phyloP scores from a whole-genome alignment of 148 eudicot genomes.

The Gaultheria prostrata region DNA sequence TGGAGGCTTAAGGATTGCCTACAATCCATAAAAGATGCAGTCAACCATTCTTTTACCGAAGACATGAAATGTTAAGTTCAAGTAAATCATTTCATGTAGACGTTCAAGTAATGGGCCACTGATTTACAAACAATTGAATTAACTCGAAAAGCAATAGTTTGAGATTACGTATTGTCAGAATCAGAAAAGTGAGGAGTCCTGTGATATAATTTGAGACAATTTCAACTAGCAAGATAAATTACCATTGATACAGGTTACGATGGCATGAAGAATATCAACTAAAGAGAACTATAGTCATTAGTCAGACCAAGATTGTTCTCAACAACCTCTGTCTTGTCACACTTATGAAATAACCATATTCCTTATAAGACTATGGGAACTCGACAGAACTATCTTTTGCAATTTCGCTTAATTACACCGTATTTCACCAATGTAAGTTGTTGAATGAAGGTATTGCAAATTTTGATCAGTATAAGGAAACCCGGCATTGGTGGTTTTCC shows the following conservation, averaged over 20 bases:
- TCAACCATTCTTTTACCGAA: background rate
- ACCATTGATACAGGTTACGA: background rate
- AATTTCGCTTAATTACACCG: too few species aligned
- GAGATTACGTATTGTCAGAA: background rate
- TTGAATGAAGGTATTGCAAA: background rate
- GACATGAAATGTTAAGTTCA: background rate
- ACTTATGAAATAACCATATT: background rate
- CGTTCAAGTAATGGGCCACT: background rate
- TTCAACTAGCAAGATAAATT: background rate
- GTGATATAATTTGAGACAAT: background rate
- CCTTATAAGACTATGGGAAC: background rate
- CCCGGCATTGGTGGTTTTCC: background rate
- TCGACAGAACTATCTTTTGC: too few species aligned
- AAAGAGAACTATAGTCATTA: too few species aligned
- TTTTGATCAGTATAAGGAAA: background rate
- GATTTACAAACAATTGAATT: background rate
- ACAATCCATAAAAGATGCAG: slow-evolving; percentile 8
- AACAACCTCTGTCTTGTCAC: too few species aligned
- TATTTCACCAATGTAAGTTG: background rate
- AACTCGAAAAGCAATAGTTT: background rate
- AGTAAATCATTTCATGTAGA: background rate
- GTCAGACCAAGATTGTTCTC: too few species aligned
- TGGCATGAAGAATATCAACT: too few species aligned
- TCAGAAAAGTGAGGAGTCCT: background rate
- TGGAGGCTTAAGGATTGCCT: slow-evolving; percentile 77